phyloP scores from a whole-genome alignment of 371 early-diverging fungal genomes.

The Mucor velutinosus region DNA sequence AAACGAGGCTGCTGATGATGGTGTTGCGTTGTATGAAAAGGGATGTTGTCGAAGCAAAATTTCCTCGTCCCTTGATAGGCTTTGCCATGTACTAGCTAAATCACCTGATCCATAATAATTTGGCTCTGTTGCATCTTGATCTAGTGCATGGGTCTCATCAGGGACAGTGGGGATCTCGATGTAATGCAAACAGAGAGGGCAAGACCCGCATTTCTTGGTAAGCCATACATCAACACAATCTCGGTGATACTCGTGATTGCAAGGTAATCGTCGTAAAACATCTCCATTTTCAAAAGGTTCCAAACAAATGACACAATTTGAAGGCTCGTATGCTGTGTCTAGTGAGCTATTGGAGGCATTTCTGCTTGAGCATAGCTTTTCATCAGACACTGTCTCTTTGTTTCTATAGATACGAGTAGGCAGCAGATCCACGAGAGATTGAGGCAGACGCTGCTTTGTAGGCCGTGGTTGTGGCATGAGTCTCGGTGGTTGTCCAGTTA shows the following conservation, averaged over 20 bases:
- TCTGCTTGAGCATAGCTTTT: neutral
- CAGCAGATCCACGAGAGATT: conserved; percentile 10
- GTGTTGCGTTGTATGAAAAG: neutral
- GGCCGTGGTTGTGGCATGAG: neutral
- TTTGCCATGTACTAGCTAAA: conserved; percentile 8
- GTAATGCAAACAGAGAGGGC: conserved; percentile 46
- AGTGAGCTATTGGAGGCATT: neutral
- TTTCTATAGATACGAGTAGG: conserved; percentile 20
- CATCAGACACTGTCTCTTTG: neutral
- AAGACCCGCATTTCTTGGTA: conserved; percentile 46
- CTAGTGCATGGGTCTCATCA: conserved; percentile 4
- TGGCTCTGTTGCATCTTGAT: neutral
- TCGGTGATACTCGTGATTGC: conserved; percentile 78
- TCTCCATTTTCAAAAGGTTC: conserved; percentile 66
- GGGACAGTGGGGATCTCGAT: conserved; percentile 13
- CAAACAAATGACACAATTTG: conserved; percentile 77
- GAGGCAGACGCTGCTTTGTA: conserved; percentile 2
- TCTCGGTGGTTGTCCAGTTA: conserved; percentile 8
- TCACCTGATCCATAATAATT: conserved; percentile 5
- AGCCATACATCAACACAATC: conserved; percentile 73
- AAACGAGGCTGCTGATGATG: neutral
- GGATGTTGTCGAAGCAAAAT: conserved; percentile 7
- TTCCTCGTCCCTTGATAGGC: conserved; percentile 1
- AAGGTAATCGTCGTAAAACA: conserved; percentile 64
- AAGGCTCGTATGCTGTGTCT: neutral